Conservation (phyloP, 2,329 filamentous ascomycete genomes). For the Diplodia corticola region DNA sequence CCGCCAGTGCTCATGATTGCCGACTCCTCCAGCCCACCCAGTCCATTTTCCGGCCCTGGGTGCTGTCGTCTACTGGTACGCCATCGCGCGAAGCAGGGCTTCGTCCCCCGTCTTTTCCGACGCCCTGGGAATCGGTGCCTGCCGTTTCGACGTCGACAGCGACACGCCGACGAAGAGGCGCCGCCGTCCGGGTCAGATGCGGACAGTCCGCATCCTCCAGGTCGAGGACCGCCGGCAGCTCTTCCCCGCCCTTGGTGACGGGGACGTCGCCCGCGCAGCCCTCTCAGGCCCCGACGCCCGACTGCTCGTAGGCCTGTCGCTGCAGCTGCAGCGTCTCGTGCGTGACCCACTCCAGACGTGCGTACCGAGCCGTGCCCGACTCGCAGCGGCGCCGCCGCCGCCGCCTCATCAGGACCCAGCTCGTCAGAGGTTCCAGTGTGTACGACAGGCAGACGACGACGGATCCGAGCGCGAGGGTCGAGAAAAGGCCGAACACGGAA, state of each 20-base stretch:
- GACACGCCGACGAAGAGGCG: no score
- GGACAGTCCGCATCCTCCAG: slow-evolving; percentile 1
- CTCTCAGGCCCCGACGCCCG: background rate
- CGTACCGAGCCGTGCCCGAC: background rate
- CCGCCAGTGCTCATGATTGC: no score
- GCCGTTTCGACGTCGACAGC: no score
- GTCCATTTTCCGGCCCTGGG: no score
- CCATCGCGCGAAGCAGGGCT: no score
- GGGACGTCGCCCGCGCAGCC: slow-evolving; percentile 20
- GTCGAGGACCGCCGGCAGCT: slow-evolving; percentile 7
- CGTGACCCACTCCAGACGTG: slow-evolving; percentile 5
- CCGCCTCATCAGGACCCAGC: no score
- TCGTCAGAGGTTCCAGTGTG: background rate
- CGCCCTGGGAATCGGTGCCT: no score
- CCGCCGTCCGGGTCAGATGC: no score
- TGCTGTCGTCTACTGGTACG: no score
- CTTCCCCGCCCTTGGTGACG: slow-evolving; percentile 3
- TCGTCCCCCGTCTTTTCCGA: no score
- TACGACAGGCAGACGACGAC: slow-evolving; percentile 27
- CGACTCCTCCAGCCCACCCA: no score
- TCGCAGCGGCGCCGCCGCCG: background rate
- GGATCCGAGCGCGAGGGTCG: slow-evolving; percentile 28
- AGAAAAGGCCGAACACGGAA: slow-evolving; percentile 29
- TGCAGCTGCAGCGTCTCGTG: slow-evolving; percentile 20
- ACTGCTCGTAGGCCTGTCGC: slow-evolving; percentile 8